Percentiles rank a stretch among this genome's conserved stretches.
Conservation (phyloP, 2,329 filamentous ascomycete genomes). For the Trichoderma brevicompactum region DNA sequence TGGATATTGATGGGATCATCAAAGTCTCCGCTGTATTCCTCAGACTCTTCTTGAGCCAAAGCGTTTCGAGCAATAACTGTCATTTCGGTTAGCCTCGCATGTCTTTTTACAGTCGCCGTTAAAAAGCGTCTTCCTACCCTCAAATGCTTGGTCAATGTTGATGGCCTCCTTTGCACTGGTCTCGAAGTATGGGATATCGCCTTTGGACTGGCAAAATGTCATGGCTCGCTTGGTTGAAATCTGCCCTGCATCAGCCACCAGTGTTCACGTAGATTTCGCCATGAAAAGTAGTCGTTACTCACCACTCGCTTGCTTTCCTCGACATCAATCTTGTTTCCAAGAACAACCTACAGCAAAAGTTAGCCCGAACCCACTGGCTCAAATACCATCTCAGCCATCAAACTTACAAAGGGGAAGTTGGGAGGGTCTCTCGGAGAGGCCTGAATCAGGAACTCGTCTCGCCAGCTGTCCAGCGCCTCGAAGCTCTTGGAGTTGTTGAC, state of each 20-base stretch:
- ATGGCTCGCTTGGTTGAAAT: constrained; percentile 95
- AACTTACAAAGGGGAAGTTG: constrained; percentile 88
- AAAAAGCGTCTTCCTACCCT: constrained; percentile 54
- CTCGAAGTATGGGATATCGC: constrained; percentile 98
- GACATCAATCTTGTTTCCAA: constrained; percentile 99
- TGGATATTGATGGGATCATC: constrained; percentile 98
- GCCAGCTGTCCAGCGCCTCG: constrained; percentile 96
- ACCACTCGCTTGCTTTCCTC: constrained; percentile 96
- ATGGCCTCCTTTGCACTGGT: constrained; percentile 98
- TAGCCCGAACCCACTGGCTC: constrained; percentile 24
- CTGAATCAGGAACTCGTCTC: constrained; percentile 97
- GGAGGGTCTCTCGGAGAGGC: constrained; percentile 95
- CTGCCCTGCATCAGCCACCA: constrained; percentile 46
- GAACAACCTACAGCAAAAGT: constrained; percentile 68
- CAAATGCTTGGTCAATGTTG: constrained; percentile 86
- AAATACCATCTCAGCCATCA: too few species aligned
- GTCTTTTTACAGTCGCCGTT: not conserved
- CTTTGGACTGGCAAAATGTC: constrained; percentile 97
- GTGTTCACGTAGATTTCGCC: not conserved
- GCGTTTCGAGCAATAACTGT: constrained; percentile 95
- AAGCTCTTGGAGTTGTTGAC: constrained; percentile 99
- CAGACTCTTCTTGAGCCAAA: constrained; percentile 93
- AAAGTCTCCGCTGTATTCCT: constrained; percentile 97
- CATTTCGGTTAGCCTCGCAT: constrained; percentile 3
- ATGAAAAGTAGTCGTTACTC: constrained; percentile 37